Evolutionary conservation across 2,329 filamentous ascomycete species (phyloP).

Genomic region (Penicillium sp.): DNA sequence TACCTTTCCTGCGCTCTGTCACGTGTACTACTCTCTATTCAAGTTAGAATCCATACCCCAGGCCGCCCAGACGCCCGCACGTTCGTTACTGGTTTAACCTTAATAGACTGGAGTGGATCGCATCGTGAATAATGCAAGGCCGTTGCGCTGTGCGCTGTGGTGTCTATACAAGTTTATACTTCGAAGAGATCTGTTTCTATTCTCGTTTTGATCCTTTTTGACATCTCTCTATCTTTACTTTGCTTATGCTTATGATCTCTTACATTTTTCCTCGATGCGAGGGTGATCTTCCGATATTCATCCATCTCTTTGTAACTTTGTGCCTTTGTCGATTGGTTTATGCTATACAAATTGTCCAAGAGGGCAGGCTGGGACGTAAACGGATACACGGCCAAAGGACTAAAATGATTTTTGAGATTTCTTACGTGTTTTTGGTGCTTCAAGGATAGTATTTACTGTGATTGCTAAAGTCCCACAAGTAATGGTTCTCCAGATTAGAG

Average conservation of each 20-base stretch:
- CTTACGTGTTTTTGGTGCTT: neutral
- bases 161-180: neutral
- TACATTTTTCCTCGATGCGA: too few species aligned
- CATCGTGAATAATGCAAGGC: slow-evolving; percentile 8
- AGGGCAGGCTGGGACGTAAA: neutral
- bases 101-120: slow-evolving; percentile 7
- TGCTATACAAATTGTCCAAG: neutral
- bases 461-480: too few species aligned
- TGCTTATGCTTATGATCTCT: neutral
- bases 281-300: too few species aligned
- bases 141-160: neutral
- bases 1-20: neutral
- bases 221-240: neutral
- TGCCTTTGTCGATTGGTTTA: neutral
- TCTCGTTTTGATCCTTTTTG: neutral
- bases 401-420: neutral
- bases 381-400: neutral
- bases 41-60: slow-evolving; percentile 18
- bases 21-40: slow-evolving; percentile 8
- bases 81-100: slow-evolving; percentile 9
- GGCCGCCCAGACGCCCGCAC: slow-evolving; percentile 4
- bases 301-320: neutral
- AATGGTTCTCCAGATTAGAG: too few species aligned
- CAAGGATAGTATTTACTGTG: too few species aligned
- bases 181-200: neutral